Conservation (phyloP, 306 rosid genomes). For the Acacia crassicarpa region DNA sequence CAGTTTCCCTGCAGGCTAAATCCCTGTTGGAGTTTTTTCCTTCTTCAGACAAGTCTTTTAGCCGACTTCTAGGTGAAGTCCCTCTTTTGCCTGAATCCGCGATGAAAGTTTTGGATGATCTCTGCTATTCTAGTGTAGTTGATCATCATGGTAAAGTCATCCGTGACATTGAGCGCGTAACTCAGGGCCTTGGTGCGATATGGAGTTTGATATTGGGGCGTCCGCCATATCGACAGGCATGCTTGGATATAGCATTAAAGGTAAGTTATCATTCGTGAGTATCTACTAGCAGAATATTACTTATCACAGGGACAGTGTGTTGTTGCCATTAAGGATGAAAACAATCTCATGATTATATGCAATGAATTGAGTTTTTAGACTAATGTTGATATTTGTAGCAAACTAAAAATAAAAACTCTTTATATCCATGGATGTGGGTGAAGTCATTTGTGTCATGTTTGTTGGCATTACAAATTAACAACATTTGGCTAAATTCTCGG, state of each 20-base stretch:
- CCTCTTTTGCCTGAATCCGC: conserved; percentile 81
- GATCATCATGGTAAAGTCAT: conserved; percentile 65
- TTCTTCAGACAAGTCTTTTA: conserved; percentile 91
- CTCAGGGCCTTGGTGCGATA: conserved; percentile 97
- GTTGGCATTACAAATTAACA: neutral
- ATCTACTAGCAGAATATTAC: conserved; percentile 21
- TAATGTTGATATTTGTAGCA: neutral
- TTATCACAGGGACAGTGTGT: conserved; percentile 8
- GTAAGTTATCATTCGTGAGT: conserved; percentile 40
- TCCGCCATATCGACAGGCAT: conserved; percentile 78
- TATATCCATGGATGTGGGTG: neutral
- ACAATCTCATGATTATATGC: neutral
- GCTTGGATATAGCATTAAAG: conserved; percentile 84
- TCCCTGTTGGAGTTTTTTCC: conserved; percentile 81
- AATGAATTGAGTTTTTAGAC: neutral
- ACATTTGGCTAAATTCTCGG: neutral
- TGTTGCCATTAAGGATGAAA: neutral
- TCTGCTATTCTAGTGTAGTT: conserved; percentile 70
- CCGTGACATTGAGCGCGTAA: conserved; percentile 89
- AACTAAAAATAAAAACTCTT: neutral
- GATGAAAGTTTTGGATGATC: conserved; percentile 70
- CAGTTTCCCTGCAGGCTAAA: conserved; percentile 60
- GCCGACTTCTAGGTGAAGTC: conserved; percentile 94
- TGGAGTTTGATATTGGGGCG: conserved; percentile 97
- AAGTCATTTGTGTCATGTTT: neutral